Base-by-base conservation (phyloP, 177 flowering plant genomes). In the Vitis hybrid region DNA sequence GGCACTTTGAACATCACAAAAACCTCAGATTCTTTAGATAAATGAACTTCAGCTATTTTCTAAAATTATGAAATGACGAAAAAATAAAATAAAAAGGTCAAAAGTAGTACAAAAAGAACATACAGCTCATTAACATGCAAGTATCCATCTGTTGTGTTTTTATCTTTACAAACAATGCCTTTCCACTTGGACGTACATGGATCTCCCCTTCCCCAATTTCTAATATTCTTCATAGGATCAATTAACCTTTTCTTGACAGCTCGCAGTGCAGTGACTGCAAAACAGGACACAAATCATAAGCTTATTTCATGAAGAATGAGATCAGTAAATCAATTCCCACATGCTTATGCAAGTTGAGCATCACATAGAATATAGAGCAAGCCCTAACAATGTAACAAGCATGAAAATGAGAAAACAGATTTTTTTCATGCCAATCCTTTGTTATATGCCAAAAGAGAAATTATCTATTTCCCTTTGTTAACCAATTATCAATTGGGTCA, bases 141-240 rank as follows among this genome's bases (percentile, higher is more conserved):
- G 70, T 89, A 83, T n/a, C 85, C 94, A 79, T 90, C 91, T 62
- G 40, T 54, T n/a, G 50, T 58, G 48, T 71, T 8, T 12, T 52
- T 24, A 69, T 80, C 66, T 72, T 30, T 71, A 79, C 97, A 92
- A 7, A 75, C 2, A 35, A 92, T 82, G 54, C 94, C 96, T 0
- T 82, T 85, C 97, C 97, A 92, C 27, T 89, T 83, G 8, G 87
- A 77, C n/a, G 70, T 61, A 71, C 97, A 92, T n/a, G 97, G 96
- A 80, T 92, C 97, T 15, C 85, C 86, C 64, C 72, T 70, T 11
- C 66, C 77, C 97, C 97, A 92, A 16, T 80, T 78, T 3, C 65
- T 59, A 27, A 92, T 86, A 73, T 76, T 11, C 54, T 79, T 81
- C 76, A 62, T 51, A 52, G 89, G 87, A 80, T 89, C 96, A 60